Conservation (phyloP, 2,329 filamentous ascomycete genomes). For the Epichloe hybrida region DNA sequence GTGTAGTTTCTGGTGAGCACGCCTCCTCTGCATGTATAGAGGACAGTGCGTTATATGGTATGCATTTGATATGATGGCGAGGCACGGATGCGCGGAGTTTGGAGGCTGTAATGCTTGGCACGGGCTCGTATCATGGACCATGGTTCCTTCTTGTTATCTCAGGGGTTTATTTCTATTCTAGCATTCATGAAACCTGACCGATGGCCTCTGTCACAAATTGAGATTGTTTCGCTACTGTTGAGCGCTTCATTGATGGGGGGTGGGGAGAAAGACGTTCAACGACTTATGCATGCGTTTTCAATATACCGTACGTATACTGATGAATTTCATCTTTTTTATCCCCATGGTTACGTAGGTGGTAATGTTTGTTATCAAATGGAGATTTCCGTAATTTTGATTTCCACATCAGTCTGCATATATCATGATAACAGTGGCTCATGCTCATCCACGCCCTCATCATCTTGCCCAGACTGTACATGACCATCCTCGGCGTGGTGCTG, state of each 20-base stretch:
- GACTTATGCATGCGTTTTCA: not conserved
- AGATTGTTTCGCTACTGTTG: not conserved
- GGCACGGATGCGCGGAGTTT: slow-evolving; percentile 1
- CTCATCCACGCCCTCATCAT: slow-evolving; percentile 6
- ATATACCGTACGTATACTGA: not conserved
- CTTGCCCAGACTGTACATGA: not conserved
- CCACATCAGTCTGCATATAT: not conserved
- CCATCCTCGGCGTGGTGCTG: not conserved
- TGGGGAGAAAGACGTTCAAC: no score
- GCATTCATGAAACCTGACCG: slow-evolving; percentile 1
- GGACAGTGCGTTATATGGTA: not conserved
- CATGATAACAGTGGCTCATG: slow-evolving; percentile 3
- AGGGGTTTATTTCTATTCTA: not conserved
- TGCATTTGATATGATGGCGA: not conserved
- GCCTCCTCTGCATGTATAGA: not conserved
- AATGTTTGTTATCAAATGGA: no score
- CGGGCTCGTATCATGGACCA: not conserved
- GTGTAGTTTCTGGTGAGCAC: slow-evolving; percentile 85
- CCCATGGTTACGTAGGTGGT: no score
- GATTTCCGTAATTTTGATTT: no score
- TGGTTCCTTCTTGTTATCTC: not conserved
- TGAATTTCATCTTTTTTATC: not conserved
- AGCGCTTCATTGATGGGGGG: not conserved
- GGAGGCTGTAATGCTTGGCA: not conserved
- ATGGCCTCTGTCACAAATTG: not conserved